Conservation (phyloP, 345 rosid genomes). For the Populus tremula region DNA sequence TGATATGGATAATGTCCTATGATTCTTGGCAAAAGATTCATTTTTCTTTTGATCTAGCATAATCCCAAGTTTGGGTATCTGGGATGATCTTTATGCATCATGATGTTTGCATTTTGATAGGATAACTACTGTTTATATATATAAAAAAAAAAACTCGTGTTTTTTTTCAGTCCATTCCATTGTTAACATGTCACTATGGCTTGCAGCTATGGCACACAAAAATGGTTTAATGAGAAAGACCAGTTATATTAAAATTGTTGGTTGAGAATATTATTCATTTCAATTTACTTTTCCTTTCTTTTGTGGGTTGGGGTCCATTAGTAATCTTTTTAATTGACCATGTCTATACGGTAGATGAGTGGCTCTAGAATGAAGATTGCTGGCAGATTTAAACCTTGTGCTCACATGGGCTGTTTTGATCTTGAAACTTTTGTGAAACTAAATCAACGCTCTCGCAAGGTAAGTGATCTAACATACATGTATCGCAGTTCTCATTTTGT, state of each 20-base stretch:
- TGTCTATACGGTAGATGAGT: constrained; percentile 20
- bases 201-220: not conserved
- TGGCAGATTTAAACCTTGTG: constrained; percentile 35
- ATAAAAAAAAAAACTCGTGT: not conserved
- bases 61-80: not conserved
- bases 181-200: not conserved
- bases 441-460: constrained; percentile 36
- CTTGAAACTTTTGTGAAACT: constrained; percentile 35
- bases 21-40: not conserved
- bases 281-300: not conserved
- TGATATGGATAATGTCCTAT: not conserved
- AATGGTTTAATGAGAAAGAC: not conserved
- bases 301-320: not conserved
- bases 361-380: constrained; percentile 38
- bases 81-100: not conserved
- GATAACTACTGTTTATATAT: not conserved
- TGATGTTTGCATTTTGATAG: not conserved
- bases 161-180: not conserved
- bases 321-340: not conserved
- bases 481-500: not conserved
- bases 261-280: not conserved
- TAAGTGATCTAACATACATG: not conserved
- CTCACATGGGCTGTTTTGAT: constrained; percentile 39
- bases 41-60: not conserved
- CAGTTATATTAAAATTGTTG: not conserved